A percentile compares a stretch with the other conserved stretches of the same genome.
Evolutionary conservation across 345 rosid genomes (phyloP).

Genomic region (Gossypium longicalyx): DNA sequence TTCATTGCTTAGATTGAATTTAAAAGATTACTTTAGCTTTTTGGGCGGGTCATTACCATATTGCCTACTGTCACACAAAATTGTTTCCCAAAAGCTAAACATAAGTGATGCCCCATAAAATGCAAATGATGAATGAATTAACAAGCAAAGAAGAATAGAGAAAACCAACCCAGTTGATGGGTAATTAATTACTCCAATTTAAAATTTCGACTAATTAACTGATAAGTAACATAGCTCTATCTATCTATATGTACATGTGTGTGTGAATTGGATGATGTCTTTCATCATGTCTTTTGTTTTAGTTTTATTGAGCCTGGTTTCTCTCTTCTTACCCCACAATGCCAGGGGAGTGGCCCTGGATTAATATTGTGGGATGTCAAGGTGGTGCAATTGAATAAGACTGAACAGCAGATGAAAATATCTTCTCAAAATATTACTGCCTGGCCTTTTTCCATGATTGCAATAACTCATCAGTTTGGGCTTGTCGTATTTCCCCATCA

Average conservation of each 20-base stretch:
- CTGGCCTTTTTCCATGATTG: neutral
- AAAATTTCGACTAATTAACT: neutral
- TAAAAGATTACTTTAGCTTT: neutral
- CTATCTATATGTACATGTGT: neutral
- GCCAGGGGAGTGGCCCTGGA: conserved; percentile 6
- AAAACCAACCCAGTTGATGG: neutral
- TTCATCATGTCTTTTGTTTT: neutral
- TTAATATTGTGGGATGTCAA: conserved; percentile 2
- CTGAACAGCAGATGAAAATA: neutral
- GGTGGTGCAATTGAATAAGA: neutral
- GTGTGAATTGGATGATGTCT: neutral
- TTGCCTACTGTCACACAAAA: conserved; percentile 7
- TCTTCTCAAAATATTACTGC: neutral
- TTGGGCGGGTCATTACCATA: neutral
- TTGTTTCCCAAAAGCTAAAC: conserved; percentile 21
- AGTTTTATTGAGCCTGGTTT: neutral
- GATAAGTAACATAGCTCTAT: no score
- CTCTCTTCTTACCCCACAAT: neutral
- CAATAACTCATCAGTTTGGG: conserved; percentile 2
- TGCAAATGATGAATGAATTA: neutral
- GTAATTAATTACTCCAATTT: neutral
- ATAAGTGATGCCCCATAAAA: conserved; percentile 7
- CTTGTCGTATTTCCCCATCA: conserved; percentile 8
- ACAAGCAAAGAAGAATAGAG: neutral
- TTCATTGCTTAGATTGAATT: conserved; percentile 4